Evolutionary conservation across 2,329 filamentous ascomycete genomes (phyloP).

Genomic region (Exophiala sideris): DNA sequence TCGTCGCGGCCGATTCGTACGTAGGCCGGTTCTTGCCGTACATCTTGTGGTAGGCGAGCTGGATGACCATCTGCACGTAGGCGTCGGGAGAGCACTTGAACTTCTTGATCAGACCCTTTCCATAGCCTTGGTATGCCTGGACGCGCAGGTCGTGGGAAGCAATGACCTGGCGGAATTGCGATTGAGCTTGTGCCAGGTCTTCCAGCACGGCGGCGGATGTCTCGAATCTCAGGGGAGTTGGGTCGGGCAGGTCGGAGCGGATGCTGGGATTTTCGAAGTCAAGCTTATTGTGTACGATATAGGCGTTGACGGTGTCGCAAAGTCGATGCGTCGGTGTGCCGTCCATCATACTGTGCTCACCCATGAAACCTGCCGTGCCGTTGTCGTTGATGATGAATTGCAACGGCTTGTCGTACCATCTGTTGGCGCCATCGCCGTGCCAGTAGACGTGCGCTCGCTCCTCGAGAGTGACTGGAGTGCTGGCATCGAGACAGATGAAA

Average conservation of each 20-base stretch:
- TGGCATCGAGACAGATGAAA: constrained; percentile 88
- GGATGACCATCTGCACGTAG: constrained; percentile 97
- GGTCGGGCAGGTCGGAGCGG: constrained; percentile 81
- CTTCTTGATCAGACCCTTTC: constrained; percentile 98
- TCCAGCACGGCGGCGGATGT: constrained; percentile 69
- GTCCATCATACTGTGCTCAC: constrained; percentile 99
- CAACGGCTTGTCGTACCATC: constrained; percentile 97
- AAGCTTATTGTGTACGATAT: constrained; percentile 91
- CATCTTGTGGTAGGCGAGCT: constrained; percentile 98
- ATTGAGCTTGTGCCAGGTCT: constrained; percentile 73
- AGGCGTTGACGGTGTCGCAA: constrained; percentile 88
- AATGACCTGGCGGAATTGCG: constrained; percentile 79
- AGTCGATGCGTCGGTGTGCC: constrained; percentile 94
- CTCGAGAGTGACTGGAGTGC: constrained; percentile 84
- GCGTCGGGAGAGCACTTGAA: constrained; percentile 98
- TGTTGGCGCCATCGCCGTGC: constrained; percentile 93
- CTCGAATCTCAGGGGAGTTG: constrained; percentile 72
- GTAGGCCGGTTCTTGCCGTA: constrained; percentile 96
- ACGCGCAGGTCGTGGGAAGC: constrained; percentile 85
- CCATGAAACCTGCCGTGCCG: constrained; percentile 94
- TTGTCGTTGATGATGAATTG: constrained; percentile 99
- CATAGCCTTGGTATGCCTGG: constrained; percentile 94
- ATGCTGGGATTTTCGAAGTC: constrained; percentile 76
- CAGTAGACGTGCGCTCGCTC: constrained; percentile 96
- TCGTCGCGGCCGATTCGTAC: constrained; percentile 92